Evolutionary conservation across 2,329 filamentous ascomycete genomes (phyloP), one percentile per base, ranked within the genome.

Genomic region (Colletotrichum truncatum): DNA sequence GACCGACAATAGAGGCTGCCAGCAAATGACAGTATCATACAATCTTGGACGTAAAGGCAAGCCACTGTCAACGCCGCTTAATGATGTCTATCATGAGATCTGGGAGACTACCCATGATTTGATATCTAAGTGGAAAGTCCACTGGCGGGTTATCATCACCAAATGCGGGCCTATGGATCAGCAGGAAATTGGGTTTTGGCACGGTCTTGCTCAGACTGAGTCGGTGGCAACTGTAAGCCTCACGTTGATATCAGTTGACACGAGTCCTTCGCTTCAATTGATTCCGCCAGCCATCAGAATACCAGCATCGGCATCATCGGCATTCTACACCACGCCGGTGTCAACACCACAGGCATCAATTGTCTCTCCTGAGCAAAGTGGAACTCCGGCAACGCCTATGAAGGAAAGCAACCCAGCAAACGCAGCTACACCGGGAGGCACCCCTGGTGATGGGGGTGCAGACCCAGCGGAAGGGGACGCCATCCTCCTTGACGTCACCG

Each of bases 21-120:
- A 91, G 66, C 91, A 94, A 74, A 88, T 89, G 69, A 92, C 86
- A 14, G 86, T 89, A 1, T 91, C 91, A 0, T 95, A 94, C 75
- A 93, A 91, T 70, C 80, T 95, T 45, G 82, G 88, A 14, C 82
- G 89, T 66, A 84, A 88, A 77, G 81, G 85, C 70, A 81, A 84
- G 58, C 74, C 81, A 2, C 73, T 85, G 3, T 80, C 85, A 7
- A 84, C 81, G 12, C 73, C 80, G 2, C 87, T 93, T 67, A 81
- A 81, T 12, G 88, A 92, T 21, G 81, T 94, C n/a, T 87, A 88
- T 1, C 84, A 86, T 49, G 92, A 94, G 71, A 91, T 96, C 3
- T 95, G 93, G 92, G 86, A 89, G 59, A 91, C 89, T 1, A 95
- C 93, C 0, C 80, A 91, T 28, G 90, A 91, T n/a, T 85, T 95